Evolutionary conservation across 768 basidiomycete species (phyloP), one percentile per base, ranked within the genome.

Genomic region (Tylopilus rubrobrunneus): DNA sequence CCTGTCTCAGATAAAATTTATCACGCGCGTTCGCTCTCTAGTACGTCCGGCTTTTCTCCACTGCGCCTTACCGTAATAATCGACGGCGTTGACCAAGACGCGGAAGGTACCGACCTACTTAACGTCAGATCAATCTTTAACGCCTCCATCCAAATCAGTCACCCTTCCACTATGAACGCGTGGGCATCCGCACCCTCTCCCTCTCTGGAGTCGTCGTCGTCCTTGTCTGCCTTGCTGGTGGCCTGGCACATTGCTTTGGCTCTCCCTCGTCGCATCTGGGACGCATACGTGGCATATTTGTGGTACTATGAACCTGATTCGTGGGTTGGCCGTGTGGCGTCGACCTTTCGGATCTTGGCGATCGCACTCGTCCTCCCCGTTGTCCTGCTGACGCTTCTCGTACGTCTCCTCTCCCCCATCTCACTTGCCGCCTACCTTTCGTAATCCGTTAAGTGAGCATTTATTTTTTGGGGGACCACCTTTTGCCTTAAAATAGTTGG

Each of bases 291-390:
- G 51, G 70, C 80, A 36, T 75, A 85, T 61, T 74, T 91, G 23
- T 86, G 82, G 80, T 70, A 78, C 60, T 89, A 87, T 61, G 66
- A 79, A 44, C 74, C 80, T 3, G 72, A 76, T 39, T 90, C 89
- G 4, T 86, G 81, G 83, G 84, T 91, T 45, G 79, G 77, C 39
- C 79, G 77, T 55, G 74, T 79, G 34, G 86, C 89, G 17, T 84
- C 78, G 39, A 73, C 74, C 7, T 86, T 78, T 60, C 85, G 87
- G 51, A 67, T 89, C 45, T 75, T 90, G 56, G 85, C 89, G 23
- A 68, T 76, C 53, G 21, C 86, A 34, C 60, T 73, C 52, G 63
- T 78, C 53, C 49, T 74, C 17, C 79, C 79, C 4, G 71, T 88
- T 48, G 63, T 85, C 51, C 70, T 85, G 48, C 71, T 91, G 41